phyloP scores from a whole-genome alignment of 2,329 filamentous ascomycete species.

The Leptographium radiaticola region DNA sequence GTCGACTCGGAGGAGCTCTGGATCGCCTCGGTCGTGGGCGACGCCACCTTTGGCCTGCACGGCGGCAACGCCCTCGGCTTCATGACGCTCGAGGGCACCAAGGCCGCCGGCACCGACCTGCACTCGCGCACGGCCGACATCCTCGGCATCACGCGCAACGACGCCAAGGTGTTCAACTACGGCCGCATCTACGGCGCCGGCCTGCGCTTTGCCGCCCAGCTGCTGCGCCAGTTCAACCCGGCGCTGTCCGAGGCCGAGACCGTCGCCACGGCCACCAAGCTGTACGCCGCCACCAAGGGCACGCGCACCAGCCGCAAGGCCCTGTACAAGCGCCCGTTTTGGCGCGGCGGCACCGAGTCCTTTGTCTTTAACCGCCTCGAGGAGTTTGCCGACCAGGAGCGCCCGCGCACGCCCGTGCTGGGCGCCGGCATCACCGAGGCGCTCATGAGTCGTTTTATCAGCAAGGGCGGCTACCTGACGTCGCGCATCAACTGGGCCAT shows the following conservation, averaged over 20 bases:
- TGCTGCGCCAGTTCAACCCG: constrained; percentile 90
- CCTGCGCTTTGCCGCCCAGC: constrained; percentile 77
- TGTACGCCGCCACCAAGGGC: constrained; percentile 87
- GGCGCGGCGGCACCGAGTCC: constrained; percentile 91
- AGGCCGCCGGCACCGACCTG: constrained; percentile 83
- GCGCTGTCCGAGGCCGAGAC: constrained; percentile 69
- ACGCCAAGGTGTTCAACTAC: constrained; percentile 98
- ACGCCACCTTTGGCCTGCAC: constrained; percentile 88
- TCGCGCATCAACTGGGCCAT: constrained; percentile 99
- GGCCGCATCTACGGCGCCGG: constrained; percentile 98
- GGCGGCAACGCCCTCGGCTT: constrained; percentile 96
- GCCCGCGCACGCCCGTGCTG: constrained; percentile 78
- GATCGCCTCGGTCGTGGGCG: constrained; percentile 92
- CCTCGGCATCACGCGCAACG: constrained; percentile 82
- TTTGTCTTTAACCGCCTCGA: constrained; percentile 98
- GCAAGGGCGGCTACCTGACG: constrained; percentile 84
- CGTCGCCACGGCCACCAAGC: constrained; percentile 56
- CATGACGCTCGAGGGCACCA: constrained; percentile 96
- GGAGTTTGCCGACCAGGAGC: constrained; percentile 91
- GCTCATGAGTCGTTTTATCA: constrained; percentile 75
- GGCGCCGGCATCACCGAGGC: constrained; percentile 95
- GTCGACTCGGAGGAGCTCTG: constrained; percentile 96
- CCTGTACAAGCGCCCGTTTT: constrained; percentile 67
- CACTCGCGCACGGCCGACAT: constrained; percentile 90
- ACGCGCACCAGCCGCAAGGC: constrained; percentile 64